These are phyloP conservation scores for Bauhinia variegata DNA, from an alignment of 306 rosid genomes.

Conservation along the genomic window DNA sequence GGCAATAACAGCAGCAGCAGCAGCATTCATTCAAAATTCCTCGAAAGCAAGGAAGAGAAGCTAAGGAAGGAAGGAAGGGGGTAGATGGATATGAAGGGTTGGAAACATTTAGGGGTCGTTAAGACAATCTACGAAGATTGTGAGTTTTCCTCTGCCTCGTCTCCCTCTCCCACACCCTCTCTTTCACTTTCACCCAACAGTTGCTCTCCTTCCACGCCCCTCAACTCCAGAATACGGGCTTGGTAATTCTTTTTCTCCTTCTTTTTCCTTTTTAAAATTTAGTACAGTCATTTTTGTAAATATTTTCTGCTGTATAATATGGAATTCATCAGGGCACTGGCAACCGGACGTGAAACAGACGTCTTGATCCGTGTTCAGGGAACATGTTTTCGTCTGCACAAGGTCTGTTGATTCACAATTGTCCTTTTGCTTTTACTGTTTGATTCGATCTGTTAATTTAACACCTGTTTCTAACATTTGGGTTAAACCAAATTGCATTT, in stretches of 20 bases:
- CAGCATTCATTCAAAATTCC: conserved; percentile 21
- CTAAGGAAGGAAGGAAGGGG: too few relatives aligned
- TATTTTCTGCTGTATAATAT: not conserved
- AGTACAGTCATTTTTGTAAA: not conserved
- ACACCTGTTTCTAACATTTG: too few relatives aligned
- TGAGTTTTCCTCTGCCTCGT: conserved; percentile 63
- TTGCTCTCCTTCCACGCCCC: conserved; percentile 68
- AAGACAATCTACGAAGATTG: conserved; percentile 83
- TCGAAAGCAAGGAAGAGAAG: conserved; percentile 9
- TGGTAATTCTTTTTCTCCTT: conserved; percentile 47
- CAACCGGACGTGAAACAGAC: conserved; percentile 57
- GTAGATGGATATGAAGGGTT: conserved; percentile 50
- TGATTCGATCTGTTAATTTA: too few relatives aligned
- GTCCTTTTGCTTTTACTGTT: too few relatives aligned
- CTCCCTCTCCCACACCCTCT: conserved; percentile 55
- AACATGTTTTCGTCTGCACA: conserved; percentile 76
- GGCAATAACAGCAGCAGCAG: conserved; percentile 31
- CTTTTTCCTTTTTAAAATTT: not conserved
- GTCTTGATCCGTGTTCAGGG: conserved; percentile 62
- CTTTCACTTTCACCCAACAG: conserved; percentile 61
- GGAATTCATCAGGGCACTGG: conserved; percentile 51
- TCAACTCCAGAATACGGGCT: conserved; percentile 56
- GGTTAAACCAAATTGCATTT: too few relatives aligned
- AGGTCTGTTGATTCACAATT: conserved; percentile 66
- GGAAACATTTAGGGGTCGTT: conserved; percentile 63